Base-by-base conservation (phyloP, 2,329 filamentous ascomycete genomes). In the Ophiosphaerella narmari region DNA sequence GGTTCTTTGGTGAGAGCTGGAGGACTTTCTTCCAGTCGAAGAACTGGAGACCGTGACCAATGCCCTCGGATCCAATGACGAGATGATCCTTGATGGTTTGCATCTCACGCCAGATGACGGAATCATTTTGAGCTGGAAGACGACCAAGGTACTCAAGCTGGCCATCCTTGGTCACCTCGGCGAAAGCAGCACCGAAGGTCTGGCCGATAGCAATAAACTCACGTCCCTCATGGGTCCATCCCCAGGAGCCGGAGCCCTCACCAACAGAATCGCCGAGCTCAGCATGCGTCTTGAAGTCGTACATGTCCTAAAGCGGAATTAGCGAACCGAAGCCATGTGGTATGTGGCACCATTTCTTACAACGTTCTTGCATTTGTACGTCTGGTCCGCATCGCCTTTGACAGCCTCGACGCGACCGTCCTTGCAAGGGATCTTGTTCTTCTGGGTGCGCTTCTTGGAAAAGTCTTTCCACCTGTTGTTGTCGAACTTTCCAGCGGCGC, bases 171-270 rank as follows among this genome's bases (percentile, higher is more conserved):
- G 71, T 78, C 58, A 83, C 63, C 63, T 83, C 80, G 18, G 77
- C 74, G 57, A 83, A 83, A 7, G 80, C 77, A 23, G 80, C 74
- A n/a, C 80, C 81, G 54, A 82, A 80, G n/a, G 77, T 77, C 57
- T 83, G 80, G 4, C 78, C 80, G 54, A 82, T 77, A 57, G 80
- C 79, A 45, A 79, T 75, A 55, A 83, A 82, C 55, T 84, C 81
- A 33, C 81, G 79, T 38, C 79, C 80, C 2, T 70, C 66, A 44
- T 79, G 74, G 0, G 76, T 78, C 80, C 81, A 82, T 12, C 81
- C 81, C 80, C 80, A 82, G 0, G 77, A 80, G 8, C 73, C 75
- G 26, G 72, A 75, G 13, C 76, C 76, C 39, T 75, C 70, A 29
- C 71, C 73, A 29, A 56, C 62, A 23, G 62, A 60, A 55, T 78